Evolutionary conservation across 257 asterid genomes (phyloP), one percentile per base, ranked within the genome.

Genomic region (Primulina huaijiensis): DNA sequence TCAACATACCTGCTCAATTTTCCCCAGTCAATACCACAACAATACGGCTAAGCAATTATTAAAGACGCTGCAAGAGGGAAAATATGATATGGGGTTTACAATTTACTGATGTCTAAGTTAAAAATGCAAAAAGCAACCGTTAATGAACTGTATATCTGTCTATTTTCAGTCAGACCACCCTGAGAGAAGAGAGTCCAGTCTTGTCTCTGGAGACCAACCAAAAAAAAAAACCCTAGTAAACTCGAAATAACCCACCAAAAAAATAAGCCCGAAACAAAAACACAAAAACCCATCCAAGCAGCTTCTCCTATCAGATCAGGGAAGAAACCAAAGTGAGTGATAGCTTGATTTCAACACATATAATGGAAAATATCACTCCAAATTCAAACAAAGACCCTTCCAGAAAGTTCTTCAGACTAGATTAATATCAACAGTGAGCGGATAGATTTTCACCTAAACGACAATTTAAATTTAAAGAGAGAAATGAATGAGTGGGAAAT

Each of bases 1-100:
- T 94, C 99, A 62, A 84, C 96, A 75, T 94, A 94, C 88, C 99
- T 94, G 96, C 85, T 68, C 81, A 81, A 82, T 68, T 17, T 43
- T 60, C 67, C 59, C 64, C 75, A 55, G 62, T 65, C 70, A 73
- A 76, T 76, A 72, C 57, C 71, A 46, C 52, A 43, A 71, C 37
- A 73, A 69, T 58, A 78, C 40, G 66, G 67, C 68, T 7, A 60
- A 61, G 31, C 70, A 70, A 55, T 21, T 56, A 55, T 29, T 46
- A 30, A 76, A 55, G 64, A 67, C 57, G 46, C 31, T 60, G 65
- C 64, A 70, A 70, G 35, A 61, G 43, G 65, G 38, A n/a, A 66
- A 62, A 8, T 31, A 57, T 27, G 12, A 40, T 69, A 30, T 61
- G 70, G 64, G 20, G 12, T 43, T 43, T 12, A 43, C n/a, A 19